Percentiles rank a stretch among this genome's conserved stretches.
Conservation (phyloP, 202 grass and related monocot species). For the Dendrocalamus latiflorus region DNA sequence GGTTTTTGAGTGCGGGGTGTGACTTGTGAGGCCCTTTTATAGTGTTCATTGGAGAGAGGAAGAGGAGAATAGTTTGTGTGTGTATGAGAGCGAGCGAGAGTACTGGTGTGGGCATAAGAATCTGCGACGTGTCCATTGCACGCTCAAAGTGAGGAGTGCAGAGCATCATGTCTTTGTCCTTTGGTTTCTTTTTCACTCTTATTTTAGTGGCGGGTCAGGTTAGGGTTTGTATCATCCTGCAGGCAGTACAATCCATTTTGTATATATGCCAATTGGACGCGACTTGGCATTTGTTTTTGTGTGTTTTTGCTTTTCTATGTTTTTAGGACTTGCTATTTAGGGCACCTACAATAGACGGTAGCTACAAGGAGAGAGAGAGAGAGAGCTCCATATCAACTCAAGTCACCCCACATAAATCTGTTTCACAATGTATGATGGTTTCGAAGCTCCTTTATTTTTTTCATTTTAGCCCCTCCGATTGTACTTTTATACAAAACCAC, state of each 20-base stretch:
- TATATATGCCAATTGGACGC: not conserved
- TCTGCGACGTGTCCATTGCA: not conserved
- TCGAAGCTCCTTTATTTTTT: no score
- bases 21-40: slow-evolving; percentile 13
- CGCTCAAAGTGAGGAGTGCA: not conserved
- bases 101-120: slow-evolving; percentile 15
- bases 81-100: not conserved
- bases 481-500: no score
- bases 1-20: not conserved
- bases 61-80: slow-evolving; percentile 3
- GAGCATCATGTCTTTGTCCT: not conserved
- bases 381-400: no score
- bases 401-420: no score
- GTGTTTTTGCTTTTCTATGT: not conserved
- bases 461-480: no score
- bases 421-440: no score
- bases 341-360: no score
- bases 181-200: not conserved
- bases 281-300: not conserved
- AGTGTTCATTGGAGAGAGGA: not conserved
- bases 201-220: not conserved
- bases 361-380: no score
- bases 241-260: not conserved
- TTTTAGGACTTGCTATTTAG: not conserved
- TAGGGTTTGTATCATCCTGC: not conserved